Percentiles rank a stretch among this genome's conserved stretches.
These are phyloP conservation scores for Aspergillus puulaauensis DNA, from an alignment of 2,329 filamentous ascomycete genomes.

Conservation along the genomic window DNA sequence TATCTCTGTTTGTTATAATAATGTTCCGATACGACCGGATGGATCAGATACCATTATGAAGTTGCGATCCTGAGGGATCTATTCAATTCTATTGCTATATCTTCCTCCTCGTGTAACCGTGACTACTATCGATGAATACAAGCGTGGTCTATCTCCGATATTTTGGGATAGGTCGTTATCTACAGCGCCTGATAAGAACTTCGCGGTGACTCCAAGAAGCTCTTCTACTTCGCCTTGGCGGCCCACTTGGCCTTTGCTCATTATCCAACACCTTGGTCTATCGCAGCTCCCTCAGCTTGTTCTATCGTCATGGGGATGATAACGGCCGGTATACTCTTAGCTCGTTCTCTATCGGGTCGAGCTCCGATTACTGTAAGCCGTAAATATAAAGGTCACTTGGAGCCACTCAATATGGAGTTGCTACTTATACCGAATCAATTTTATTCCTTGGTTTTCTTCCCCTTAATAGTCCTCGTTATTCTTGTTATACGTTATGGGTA, in stretches of 20 bases:
- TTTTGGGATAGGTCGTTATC: background rate
- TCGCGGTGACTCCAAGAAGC: background rate
- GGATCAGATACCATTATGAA: constrained; percentile 4
- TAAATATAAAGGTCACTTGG: background rate
- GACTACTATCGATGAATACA: constrained; percentile 1
- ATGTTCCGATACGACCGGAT: constrained; percentile 4
- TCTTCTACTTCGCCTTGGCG: constrained; percentile 1
- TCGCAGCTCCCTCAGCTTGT: background rate
- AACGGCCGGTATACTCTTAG: background rate
- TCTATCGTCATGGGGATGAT: constrained; percentile 1
- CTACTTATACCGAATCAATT: background rate
- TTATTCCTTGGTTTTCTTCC: background rate
- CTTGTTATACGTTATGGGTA: constrained; percentile 14
- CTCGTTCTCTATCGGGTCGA: background rate
- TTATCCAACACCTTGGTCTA: background rate
- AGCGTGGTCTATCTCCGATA: constrained; percentile 2
- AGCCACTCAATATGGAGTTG: background rate
- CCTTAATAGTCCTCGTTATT: background rate
- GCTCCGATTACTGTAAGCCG: background rate
- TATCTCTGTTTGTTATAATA: background rate
- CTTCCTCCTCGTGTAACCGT: background rate
- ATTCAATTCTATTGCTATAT: constrained; percentile 1
- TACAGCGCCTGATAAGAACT: background rate
- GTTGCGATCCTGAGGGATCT: constrained; percentile 1
- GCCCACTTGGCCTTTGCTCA: background rate